Conservation (phyloP, 331 rosid species). For the Pyrus hybrid region DNA sequence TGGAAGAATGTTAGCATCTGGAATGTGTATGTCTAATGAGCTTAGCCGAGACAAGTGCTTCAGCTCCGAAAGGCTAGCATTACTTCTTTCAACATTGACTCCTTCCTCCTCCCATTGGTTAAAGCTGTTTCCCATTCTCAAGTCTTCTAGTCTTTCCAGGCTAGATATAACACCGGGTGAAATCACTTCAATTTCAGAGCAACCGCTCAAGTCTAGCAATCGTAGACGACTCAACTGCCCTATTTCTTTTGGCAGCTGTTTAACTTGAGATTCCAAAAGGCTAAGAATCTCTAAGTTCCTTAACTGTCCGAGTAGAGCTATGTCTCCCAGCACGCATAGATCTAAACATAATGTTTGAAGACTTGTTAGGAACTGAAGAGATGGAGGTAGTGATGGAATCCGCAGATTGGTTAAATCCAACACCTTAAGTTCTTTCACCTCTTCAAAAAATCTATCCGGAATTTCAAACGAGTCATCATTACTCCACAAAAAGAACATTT, state of each 20-base stretch:
- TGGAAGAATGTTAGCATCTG: neutral
- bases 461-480: neutral
- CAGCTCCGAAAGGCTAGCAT: slow-evolving; percentile 2
- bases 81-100: neutral
- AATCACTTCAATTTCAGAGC: neutral
- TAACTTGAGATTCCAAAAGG: neutral
- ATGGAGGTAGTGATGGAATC: slow-evolving; percentile 2
- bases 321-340: slow-evolving; percentile 2
- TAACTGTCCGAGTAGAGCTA: slow-evolving; percentile 12
- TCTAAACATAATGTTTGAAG: slow-evolving; percentile 39
- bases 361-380: slow-evolving; percentile 7
- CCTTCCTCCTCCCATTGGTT: neutral
- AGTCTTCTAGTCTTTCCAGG: neutral
- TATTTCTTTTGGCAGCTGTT: neutral
- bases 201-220: neutral
- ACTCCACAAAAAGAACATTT: slow-evolving; percentile 11
- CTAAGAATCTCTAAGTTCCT: slow-evolving; percentile 1
- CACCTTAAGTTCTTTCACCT: slow-evolving; percentile 23
- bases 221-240: neutral
- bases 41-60: neutral
- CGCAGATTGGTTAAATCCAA: slow-evolving; percentile 10
- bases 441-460: slow-evolving; percentile 9
- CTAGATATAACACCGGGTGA: neutral
- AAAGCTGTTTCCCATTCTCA: neutral
- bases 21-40: neutral